Conservation (phyloP, 352 stramenopile species). For the Pythium utonaiense region DNA sequence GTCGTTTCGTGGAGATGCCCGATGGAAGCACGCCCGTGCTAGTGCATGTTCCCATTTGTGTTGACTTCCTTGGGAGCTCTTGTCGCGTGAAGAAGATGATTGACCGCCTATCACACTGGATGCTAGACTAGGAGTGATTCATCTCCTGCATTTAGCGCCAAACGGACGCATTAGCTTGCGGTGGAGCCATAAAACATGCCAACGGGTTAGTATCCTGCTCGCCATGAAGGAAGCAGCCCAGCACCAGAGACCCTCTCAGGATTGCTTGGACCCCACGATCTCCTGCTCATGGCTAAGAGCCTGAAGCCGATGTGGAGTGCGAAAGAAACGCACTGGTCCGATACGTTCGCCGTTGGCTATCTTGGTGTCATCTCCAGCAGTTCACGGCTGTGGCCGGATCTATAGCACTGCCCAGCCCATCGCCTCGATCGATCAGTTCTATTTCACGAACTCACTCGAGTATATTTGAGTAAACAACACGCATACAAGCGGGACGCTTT, state of each 20-base stretch:
- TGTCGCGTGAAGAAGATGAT: background rate
- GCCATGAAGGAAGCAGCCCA: background rate
- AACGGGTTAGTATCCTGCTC: too few species aligned
- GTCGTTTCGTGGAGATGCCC: background rate
- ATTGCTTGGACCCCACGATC: background rate
- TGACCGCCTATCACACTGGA: background rate
- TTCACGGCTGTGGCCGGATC: background rate
- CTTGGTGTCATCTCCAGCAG: background rate
- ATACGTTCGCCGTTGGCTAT: background rate
- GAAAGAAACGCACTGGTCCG: background rate
- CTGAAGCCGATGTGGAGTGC: background rate
- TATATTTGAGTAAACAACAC: too few species aligned
- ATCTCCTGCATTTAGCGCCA: background rate
- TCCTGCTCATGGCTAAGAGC: background rate
- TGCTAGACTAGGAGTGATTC: background rate
- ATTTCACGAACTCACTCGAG: too few species aligned
- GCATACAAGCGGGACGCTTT: too few species aligned
- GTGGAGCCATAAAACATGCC: background rate
- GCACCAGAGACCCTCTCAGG: background rate
- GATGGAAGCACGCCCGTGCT: constrained; percentile 1
- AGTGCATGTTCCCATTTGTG: background rate
- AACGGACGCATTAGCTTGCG: too few species aligned
- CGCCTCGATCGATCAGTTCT: too few species aligned
- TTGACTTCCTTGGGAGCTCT: background rate
- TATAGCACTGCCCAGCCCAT: too few species aligned